Conservation (phyloP, 2,329 filamentous ascomycete species). For the Cordyceps farinosa region DNA sequence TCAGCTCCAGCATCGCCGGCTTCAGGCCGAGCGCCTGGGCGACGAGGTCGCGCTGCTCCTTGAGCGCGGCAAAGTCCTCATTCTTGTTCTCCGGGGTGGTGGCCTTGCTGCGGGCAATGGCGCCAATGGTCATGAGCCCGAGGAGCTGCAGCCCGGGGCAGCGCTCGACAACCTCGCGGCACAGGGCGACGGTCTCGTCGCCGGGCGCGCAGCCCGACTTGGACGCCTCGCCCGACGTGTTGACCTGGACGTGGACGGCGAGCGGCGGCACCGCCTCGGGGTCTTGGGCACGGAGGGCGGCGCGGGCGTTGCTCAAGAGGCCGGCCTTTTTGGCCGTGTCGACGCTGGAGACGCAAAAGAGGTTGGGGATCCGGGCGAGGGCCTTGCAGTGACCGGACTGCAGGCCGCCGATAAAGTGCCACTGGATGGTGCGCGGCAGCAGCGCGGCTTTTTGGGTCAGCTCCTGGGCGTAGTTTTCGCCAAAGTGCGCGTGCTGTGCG, state of each 20-base stretch:
- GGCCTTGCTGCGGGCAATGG: constrained; percentile 78
- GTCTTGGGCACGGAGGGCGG: constrained; percentile 46
- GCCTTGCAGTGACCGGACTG: constrained; percentile 89
- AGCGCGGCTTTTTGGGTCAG: constrained; percentile 79
- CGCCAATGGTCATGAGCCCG: constrained; percentile 96
- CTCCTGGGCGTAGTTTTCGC: constrained; percentile 95
- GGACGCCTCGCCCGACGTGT: constrained; percentile 81
- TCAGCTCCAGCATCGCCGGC: constrained; percentile 69
- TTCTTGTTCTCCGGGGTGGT: constrained; percentile 77
- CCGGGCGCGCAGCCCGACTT: constrained; percentile 80
- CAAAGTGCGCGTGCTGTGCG: constrained; percentile 70
- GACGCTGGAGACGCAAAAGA: constrained; percentile 89
- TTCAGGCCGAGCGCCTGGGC: constrained; percentile 46
- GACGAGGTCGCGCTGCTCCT: constrained; percentile 67
- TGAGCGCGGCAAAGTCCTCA: constrained; percentile 76
- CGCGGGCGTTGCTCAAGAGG: constrained; percentile 73
- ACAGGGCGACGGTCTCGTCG: constrained; percentile 59
- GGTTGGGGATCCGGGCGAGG: constrained; percentile 80
- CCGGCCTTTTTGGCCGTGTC: constrained; percentile 85
- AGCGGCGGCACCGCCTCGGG: constrained; percentile 45
- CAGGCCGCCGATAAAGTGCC: constrained; percentile 96
- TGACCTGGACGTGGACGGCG: constrained; percentile 85
- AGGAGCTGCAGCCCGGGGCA: constrained; percentile 72
- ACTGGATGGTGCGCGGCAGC: constrained; percentile 72
- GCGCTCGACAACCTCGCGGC: constrained; percentile 62